Base-by-base conservation (phyloP, 139 green algal genomes). In the Astrephomene gubernaculifera region DNA sequence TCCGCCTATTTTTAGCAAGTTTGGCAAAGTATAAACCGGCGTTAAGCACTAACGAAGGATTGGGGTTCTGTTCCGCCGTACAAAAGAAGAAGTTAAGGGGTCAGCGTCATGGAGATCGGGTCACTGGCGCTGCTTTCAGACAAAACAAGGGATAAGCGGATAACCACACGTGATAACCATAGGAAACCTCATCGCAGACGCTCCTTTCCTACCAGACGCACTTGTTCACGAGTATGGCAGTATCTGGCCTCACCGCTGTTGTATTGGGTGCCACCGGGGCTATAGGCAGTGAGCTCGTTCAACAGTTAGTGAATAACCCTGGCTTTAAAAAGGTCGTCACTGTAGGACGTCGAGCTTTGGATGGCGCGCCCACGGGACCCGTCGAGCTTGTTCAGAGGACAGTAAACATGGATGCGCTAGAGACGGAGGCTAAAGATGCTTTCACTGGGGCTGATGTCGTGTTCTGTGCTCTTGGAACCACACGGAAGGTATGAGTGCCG, bases 391-490 rank as follows among this genome's bases (percentile, higher is more conserved):
- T 80, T 19, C 87, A 91, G 73, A 52, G 57, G 14, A 81, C 73
- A 22, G 63, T 94, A 0, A 73, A 92, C 54, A 93, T 91, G 85
- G 88, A 92, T 38, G 82, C 87, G 1, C 35, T 91, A 33, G 65
- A 91, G 45, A 24, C 52, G 31, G 85, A 92, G 53, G 89, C 38
- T 0, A 64, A 43, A 1, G 80, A 85, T 0, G 89, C 87, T 0
- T 88, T 94, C 52, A 27, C 39, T 0, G 86, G 87, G 8, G 91
- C 88, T 0, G 80, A 92, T 81, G 71, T 86, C 0, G 87, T 92
- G 0, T 95, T 95, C 71, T 94, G 90, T 70, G 81, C 85, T 4
- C 84, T 95, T 35, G 92, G 92, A 57, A 95, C 92, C 27, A 95
- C 92, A 7, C 85, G 92, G 10, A 83, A 79, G 45, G 91, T 91